These are phyloP conservation scores for Casuarina equisetifolia DNA, from an alignment of 306 rosid genomes.

Conservation along the genomic window DNA sequence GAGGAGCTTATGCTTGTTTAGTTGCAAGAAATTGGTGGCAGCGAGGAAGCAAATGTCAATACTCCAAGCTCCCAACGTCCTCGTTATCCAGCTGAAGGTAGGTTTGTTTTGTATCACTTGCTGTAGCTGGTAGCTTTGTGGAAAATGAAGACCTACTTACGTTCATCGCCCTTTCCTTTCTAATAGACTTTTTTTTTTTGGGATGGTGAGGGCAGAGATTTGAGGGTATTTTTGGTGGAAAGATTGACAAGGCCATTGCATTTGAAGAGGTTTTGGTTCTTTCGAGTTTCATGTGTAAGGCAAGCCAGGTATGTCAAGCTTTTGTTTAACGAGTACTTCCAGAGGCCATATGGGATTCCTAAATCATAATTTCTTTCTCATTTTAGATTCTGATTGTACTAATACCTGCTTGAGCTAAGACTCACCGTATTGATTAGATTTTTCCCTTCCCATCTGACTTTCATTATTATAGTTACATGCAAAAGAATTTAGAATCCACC, in stretches of 20 bases:
- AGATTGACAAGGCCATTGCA: constrained; percentile 86
- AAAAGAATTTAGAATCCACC: neutral
- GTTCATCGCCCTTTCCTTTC: constrained; percentile 3
- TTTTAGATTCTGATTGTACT: neutral
- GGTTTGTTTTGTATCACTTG: constrained; percentile 16
- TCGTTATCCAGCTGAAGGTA: constrained; percentile 94
- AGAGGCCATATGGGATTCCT: neutral
- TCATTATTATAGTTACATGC: neutral
- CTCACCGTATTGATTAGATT: neutral
- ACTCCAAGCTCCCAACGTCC: constrained; percentile 89
- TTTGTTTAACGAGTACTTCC: neutral
- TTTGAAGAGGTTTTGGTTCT: constrained; percentile 90
- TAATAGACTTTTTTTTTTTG: constrained; percentile 27
- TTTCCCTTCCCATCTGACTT: neutral
- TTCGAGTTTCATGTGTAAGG: constrained; percentile 90
- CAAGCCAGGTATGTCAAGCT: constrained; percentile 68
- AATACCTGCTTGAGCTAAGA: neutral
- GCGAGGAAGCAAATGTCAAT: constrained; percentile 97
- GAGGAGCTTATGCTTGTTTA: constrained; percentile 33
- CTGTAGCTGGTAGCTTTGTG: constrained; percentile 8
- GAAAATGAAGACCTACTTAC: neutral
- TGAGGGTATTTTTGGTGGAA: constrained; percentile 86
- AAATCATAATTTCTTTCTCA: neutral
- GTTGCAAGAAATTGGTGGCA: constrained; percentile 88
- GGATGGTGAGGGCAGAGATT: constrained; percentile 74